Percentiles rank a stretch among this genome's conserved stretches.
These are phyloP conservation scores for Podila verticillata DNA, from an alignment of 192 early-diverging fungal genomes.

Conservation along the genomic window DNA sequence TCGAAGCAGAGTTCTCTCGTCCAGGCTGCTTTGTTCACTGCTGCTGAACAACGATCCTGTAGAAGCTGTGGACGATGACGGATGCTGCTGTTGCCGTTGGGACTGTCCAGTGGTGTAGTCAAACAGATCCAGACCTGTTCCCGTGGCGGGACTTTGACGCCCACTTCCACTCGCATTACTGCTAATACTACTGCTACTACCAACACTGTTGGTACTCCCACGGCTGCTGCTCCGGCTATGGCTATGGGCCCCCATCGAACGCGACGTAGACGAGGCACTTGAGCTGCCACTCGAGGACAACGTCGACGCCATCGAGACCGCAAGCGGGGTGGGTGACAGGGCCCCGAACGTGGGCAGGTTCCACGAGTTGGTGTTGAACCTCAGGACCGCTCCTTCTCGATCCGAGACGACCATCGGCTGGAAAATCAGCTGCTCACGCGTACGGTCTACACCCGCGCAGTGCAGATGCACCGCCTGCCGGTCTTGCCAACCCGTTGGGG, in stretches of 20 bases:
- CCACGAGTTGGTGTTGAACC: constrained; percentile 43
- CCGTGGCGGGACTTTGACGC: neutral
- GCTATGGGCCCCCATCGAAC: neutral
- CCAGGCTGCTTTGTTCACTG: neutral
- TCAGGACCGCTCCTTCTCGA: constrained; percentile 9
- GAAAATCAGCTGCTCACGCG: constrained; percentile 30
- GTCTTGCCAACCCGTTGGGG: constrained; percentile 40
- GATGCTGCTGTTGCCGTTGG: neutral
- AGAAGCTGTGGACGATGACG: neutral
- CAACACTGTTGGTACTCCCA: neutral
- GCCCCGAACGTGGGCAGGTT: constrained; percentile 9
- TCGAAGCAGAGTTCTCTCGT: neutral
- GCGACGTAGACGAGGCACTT: too few relatives aligned
- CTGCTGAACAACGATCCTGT: neutral
- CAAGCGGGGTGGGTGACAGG: neutral
- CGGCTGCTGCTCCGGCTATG: neutral
- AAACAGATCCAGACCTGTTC: constrained; percentile 25
- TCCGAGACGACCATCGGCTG: constrained; percentile 2
- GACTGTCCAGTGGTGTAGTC: constrained; percentile 27
- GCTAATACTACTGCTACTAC: too few relatives aligned
- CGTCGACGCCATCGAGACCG: neutral
- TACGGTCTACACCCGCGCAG: constrained; percentile 32
- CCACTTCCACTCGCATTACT: too few relatives aligned
- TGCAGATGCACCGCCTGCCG: constrained; percentile 26
- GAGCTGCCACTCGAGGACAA: neutral